Evolutionary conservation across 345 rosid genomes (phyloP), one percentile per base, ranked within the genome.

Genomic region (Heritiera fomes): DNA sequence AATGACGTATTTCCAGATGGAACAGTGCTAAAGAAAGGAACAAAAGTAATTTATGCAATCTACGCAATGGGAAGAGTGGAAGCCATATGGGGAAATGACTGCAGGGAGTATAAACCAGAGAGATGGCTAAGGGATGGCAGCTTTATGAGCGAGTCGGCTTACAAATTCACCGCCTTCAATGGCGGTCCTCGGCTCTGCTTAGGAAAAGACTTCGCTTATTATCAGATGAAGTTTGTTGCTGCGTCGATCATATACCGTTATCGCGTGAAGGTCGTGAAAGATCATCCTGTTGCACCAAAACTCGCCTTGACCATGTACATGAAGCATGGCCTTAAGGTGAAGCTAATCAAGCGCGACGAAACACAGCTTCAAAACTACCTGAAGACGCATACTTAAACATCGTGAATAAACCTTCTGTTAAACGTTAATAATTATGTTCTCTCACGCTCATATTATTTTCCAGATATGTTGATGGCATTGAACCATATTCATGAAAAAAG

Each of bases 21-120:
- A 43, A 92, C 97, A 2, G 84, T 83, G 1, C n/a, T 94, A 47
- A 92, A 91, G 85, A 94, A 87, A 82, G 98, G 99, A 71, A 91
- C 98, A 32, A 96, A 96, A 41, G 94, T 96, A 11, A 81, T 96
- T 4, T 96, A 96, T 75, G 97, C 94, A 45, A 90, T 92, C 15
- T 94, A 96, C 58, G 82, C 99, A 76, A 96, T 96, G 98, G 99
- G 94, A 75, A 82, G 98, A 70, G 92, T 94, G 95, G 97, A 94
- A 80, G 88, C 90, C 14, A 89, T 96, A 75, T 96, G 98, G 98
- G 98, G 99, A 50, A 89, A 87, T 56, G 94, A 96, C 83, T 92
- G 97, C 83, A 80, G 83, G 73, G 90, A 92, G 80, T 96, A 88
- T 79, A 90, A 85, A 81, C 99, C 98, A 12, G 98, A 96, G 86